phyloP scores from a whole-genome alignment of 441 rosid species.

The Erodium texanum region DNA sequence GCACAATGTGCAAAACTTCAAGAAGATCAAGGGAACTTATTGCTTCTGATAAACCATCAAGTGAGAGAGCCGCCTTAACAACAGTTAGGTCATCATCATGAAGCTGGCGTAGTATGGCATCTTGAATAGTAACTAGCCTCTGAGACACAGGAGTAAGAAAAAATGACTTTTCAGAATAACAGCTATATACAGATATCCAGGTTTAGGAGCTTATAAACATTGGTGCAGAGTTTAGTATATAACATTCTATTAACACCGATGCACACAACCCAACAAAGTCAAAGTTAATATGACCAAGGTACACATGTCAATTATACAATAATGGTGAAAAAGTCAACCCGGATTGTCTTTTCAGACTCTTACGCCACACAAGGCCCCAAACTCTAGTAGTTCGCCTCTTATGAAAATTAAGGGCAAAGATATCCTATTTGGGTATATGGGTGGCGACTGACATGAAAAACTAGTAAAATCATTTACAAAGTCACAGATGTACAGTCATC shows the following conservation, averaged over 20 bases:
- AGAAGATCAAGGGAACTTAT: constrained; percentile 51
- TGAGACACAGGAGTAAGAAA: constrained; percentile 25
- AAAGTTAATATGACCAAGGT: neutral
- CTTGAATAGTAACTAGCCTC: constrained; percentile 61
- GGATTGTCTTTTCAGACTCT: neutral
- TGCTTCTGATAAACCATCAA: constrained; percentile 53
- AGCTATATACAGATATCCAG: no score
- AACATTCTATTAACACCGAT: no score
- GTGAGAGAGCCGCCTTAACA: constrained; percentile 63
- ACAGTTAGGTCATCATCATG: constrained; percentile 76
- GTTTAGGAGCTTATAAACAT: neutral
- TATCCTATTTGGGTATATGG: neutral
- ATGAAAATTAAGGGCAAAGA: neutral
- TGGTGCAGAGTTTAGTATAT: no score
- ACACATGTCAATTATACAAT: neutral
- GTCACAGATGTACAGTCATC: neutral
- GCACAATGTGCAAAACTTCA: constrained; percentile 41
- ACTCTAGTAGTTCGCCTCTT: neutral
- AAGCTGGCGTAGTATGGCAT: constrained; percentile 65
- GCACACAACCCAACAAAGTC: neutral
- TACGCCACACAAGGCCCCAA: neutral
- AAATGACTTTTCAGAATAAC: neutral
- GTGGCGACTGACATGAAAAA: neutral
- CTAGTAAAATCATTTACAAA: neutral
- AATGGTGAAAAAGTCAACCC: neutral